phyloP scores from a whole-genome alignment of 2,329 filamentous ascomycete genomes.

The Sarocladium oryzae region DNA sequence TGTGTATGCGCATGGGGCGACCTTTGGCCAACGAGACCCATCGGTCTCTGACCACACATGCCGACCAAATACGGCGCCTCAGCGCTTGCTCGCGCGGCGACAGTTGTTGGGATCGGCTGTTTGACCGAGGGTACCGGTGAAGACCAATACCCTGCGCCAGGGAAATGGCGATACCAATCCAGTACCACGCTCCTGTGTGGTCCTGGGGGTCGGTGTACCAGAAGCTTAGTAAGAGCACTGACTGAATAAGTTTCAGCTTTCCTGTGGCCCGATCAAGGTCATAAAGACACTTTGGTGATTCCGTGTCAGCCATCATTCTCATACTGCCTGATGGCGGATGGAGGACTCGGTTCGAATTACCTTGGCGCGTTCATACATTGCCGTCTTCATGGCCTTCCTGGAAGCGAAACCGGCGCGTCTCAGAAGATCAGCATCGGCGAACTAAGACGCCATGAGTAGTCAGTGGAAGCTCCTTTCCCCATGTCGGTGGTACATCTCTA shows the following conservation, averaged over 20 bases:
- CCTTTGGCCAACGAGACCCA: constrained; percentile 10
- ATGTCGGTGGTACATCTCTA: too few species aligned
- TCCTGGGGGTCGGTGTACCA: neutral
- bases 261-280: constrained; percentile 5
- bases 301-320: neutral
- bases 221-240: neutral
- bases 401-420: neutral
- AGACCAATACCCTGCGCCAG: neutral
- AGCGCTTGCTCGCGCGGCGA: neutral
- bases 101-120: neutral
- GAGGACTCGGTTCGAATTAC: neutral
- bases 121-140: neutral
- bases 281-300: neutral
- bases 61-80: constrained; percentile 9
- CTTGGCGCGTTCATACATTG: constrained; percentile 10
- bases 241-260: constrained; percentile 8
- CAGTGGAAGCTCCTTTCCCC: too few species aligned
- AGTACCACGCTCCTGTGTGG: neutral
- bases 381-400: constrained; percentile 9
- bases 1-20: constrained; percentile 10
- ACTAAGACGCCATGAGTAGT: too few species aligned
- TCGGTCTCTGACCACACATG: constrained; percentile 4
- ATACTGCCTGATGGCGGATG: neutral
- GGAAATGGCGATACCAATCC: neutral
- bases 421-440: neutral